A percentile compares a stretch with the other conserved stretches of the same genome.
phyloP scores from a whole-genome alignment of 148 eudicot species.

The Diospyros kaki region DNA sequence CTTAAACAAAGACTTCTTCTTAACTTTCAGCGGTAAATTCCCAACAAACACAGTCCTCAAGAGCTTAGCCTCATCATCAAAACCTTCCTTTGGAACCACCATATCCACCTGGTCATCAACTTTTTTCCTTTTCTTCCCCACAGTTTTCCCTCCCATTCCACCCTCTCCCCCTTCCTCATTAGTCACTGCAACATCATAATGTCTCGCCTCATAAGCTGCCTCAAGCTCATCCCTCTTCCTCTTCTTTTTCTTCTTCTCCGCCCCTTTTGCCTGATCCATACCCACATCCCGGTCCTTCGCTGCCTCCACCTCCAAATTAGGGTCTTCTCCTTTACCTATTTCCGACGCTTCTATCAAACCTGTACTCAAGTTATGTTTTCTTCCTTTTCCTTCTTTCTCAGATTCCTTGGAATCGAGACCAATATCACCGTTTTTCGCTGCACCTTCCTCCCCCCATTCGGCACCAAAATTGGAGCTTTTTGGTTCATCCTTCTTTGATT shows the following conservation, averaged over 20 bases:
- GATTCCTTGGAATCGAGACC: background rate
- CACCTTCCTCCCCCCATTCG: slow-evolving; percentile 8
- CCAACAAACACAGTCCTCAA: slow-evolving; percentile 94
- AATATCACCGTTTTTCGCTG: background rate
- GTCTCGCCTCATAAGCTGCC: slow-evolving; percentile 49
- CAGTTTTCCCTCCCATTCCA: slow-evolving; percentile 25
- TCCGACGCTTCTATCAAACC: background rate
- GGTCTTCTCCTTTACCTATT: background rate
- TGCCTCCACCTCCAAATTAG: background rate
- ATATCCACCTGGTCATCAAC: slow-evolving; percentile 43
- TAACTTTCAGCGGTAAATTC: slow-evolving; percentile 82
- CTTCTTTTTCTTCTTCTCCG: slow-evolving; percentile 31
- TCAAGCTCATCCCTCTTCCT: slow-evolving; percentile 86
- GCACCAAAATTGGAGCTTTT: background rate
- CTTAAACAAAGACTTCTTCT: slow-evolving; percentile 65
- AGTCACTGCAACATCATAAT: slow-evolving; percentile 28
- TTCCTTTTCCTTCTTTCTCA: background rate
- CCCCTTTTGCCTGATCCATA: background rate
- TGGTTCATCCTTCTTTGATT: slow-evolving; percentile 9
- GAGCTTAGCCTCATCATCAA: slow-evolving; percentile 88
- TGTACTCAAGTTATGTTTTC: background rate
- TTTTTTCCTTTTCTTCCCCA: slow-evolving; percentile 74
- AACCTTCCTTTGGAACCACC: slow-evolving; percentile 67
- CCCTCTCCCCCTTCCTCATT: slow-evolving; percentile 23
- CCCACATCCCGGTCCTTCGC: slow-evolving; percentile 6